Base-by-base conservation (phyloP, 1,284 basidiomycete genomes). In the Ustilago lituana region DNA sequence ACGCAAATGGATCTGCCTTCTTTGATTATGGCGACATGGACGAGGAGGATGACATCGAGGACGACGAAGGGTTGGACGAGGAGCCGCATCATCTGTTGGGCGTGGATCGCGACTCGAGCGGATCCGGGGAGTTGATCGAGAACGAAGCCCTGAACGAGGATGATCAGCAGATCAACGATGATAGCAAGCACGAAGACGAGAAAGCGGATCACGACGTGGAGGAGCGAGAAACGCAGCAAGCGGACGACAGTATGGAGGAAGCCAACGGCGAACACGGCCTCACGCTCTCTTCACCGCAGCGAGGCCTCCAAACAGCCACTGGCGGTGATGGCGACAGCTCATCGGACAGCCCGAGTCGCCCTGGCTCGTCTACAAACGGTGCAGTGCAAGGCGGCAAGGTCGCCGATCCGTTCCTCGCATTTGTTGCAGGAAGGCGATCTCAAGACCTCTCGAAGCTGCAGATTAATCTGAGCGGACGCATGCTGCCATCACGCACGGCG, bases 341-440 rank as follows among this genome's bases (percentile, higher is more conserved):
- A 14, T 27, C 24, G 4, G 61, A 59, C 14, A 66, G 63, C 20
- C 60, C 60, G 15, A 63, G 60, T 29, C 60, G 60, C 22, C 8
- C 40, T 0, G 26, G 52, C 2, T 27, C 36, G 12, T 14, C 53
- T 1, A 6, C 48, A 7, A 31, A 20, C 11, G 36, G 33, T 22
- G 39, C 22, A 15, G 20, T 26, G 17, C 23, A 39, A n/a, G 20
- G 31, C n/a, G n/a, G n/a, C 33, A 70, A 61, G 38, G 35, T 48
- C 2, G 41, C 59, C 0, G 74, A 76, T 58, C 74, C 74, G 1
- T 76, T 76, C 53, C 51, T 76, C 14, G 71, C 71, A 1, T 76
- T 74, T 45, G 74, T 76, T 10, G 74, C 68, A 2, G 71, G 66
- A 9, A 43, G 66, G 4, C 56, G 60, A 29, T 71, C 60, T 24